phyloP scores from a whole-genome alignment of 1,284 basidiomycete genomes.

The Flammula alnicola region DNA sequence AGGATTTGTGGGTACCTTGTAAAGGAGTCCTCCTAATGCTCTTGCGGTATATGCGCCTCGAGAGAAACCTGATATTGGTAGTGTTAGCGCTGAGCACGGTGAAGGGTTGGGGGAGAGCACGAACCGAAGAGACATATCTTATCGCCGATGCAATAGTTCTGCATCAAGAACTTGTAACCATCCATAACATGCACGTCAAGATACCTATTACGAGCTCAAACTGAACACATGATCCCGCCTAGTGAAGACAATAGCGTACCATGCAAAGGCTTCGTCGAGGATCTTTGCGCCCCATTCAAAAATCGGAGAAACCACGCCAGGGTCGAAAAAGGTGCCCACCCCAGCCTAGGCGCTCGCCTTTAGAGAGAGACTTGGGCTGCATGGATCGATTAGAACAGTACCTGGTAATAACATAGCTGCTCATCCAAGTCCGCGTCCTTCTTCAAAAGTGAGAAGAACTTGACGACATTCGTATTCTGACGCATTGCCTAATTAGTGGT shows the following conservation, averaged over 20 bases:
- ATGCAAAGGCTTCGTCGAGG: slow-evolving; percentile 63
- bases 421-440: slow-evolving; percentile 58
- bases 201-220: slow-evolving; percentile 49
- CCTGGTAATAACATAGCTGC: slow-evolving; percentile 75
- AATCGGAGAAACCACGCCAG: slow-evolving; percentile 57
- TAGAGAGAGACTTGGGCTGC: neutral
- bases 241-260: slow-evolving; percentile 39
- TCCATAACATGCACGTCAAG: slow-evolving; percentile 64
- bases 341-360: slow-evolving; percentile 49
- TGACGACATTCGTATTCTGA: slow-evolving; percentile 76
- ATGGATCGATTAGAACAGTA: slow-evolving; percentile 22
- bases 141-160: slow-evolving; percentile 62
- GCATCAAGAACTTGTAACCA: slow-evolving; percentile 71
- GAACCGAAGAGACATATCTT: slow-evolving; percentile 66
- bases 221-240: neutral
- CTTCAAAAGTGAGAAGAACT: slow-evolving; percentile 63
- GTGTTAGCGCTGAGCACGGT: neutral
- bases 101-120: slow-evolving; percentile 12
- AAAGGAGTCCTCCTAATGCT: slow-evolving; percentile 68
- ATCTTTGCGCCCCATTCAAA: slow-evolving; percentile 53
- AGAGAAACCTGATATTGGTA: slow-evolving; percentile 60
- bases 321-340: slow-evolving; percentile 63
- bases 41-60: slow-evolving; percentile 80
- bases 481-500: neutral
- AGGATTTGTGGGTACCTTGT: slow-evolving; percentile 38